phyloP scores from a whole-genome alignment of 2,329 filamentous ascomycete genomes.

The Falciphora oryzae region DNA sequence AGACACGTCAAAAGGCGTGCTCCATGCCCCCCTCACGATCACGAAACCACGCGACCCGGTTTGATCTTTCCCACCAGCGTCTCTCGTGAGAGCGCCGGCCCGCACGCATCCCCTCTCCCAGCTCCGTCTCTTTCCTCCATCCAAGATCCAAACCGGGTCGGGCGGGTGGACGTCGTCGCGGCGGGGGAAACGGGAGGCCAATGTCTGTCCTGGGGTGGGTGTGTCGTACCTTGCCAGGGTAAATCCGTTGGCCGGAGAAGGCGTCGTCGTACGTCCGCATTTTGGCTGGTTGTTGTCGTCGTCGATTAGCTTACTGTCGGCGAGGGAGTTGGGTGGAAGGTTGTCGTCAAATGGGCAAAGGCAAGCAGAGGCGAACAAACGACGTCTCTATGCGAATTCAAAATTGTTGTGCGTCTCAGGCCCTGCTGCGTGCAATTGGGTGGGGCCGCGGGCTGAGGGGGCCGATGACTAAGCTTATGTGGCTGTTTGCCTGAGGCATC shows the following conservation, averaged over 20 bases:
- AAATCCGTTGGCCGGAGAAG: slow-evolving; percentile 62
- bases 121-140: too few species aligned
- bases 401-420: slow-evolving; percentile 15
- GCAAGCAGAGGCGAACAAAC: too few species aligned
- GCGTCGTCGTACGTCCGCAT: slow-evolving; percentile 64
- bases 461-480: neutral
- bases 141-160: too few species aligned
- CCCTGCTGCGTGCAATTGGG: slow-evolving; percentile 3
- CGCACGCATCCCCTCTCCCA: too few species aligned
- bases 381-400: neutral
- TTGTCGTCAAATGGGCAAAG: too few species aligned
- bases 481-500: neutral
- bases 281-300: slow-evolving; percentile 38
- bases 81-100: slow-evolving; percentile 3
- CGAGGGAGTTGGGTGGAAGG: too few species aligned
- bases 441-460: neutral
- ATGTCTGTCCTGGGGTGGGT: slow-evolving; percentile 13
- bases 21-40: neutral
- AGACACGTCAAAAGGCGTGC: too few species aligned
- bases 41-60: neutral
- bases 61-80: slow-evolving; percentile 9
- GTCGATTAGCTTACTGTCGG: slow-evolving; percentile 11
- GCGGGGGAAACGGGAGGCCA: too few species aligned
- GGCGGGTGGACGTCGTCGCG: too few species aligned
- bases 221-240: slow-evolving; percentile 59